Evolutionary conservation across 163 green algal species (phyloP), one percentile per base, ranked within the genome.

Genomic region (Chloroidium sp.): DNA sequence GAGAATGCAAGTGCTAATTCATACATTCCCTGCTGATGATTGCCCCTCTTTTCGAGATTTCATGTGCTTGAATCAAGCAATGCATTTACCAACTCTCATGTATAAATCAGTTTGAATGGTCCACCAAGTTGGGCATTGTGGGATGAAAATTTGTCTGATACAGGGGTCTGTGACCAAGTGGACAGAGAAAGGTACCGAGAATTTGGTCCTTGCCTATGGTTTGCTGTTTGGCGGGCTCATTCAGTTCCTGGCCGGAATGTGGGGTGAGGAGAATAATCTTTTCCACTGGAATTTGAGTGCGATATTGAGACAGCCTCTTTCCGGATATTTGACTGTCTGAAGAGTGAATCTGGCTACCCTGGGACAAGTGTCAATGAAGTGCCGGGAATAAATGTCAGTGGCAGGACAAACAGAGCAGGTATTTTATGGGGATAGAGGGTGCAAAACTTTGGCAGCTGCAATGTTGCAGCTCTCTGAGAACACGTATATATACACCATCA

Each of bases 241-340:
- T 10, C 69, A 76, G 69, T 14, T 76, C 10, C 69, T 76, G 3
- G 69, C 69, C 14, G 69, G 69, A 3, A 76, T 76, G 69, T 76
- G 69, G 69, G 69, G 69, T 36, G 69, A 36, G 36, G 36, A 36
- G 36, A 36, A 36, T 36, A 36, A 36, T 36, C 36, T 36, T 36
- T 36, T 36, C 36, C 36, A 36, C 36, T 36, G 36, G 36, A 36
- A 36, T 36, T 36, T 36, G 36, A 36, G 36, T 36, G 36, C 36
- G 36, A 36, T 36, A 36, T 36, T 36, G 36, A 36, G 36, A 36
- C 36, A 36, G 36, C 36, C 36, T 36, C 36, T 36, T 36, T 36
- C 36, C 36, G 36, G 36, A 36, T 36, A 36, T 36, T 36, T 36
- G 36, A 36, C 36, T 36, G 36, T 36, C 36, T 36, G 36, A 36